phyloP scores from a whole-genome alignment of 257 asterid species.

The Lycium ferocissimum region DNA sequence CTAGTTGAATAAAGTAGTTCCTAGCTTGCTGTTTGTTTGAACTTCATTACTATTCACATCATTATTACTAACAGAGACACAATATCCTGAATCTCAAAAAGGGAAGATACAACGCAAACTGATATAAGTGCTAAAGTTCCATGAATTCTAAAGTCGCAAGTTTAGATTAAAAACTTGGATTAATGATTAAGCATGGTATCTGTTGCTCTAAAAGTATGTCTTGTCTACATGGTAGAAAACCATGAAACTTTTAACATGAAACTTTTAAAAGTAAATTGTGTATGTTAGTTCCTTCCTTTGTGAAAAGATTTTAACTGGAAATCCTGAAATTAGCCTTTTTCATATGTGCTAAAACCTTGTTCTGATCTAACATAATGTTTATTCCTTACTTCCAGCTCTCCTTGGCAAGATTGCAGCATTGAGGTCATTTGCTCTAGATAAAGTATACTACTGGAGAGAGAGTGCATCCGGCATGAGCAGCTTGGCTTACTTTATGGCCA shows the following conservation, averaged over 20 bases:
- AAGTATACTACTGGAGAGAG: slow-evolving; percentile 66
- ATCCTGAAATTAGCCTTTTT: slow-evolving; percentile 9
- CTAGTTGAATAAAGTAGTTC: not conserved
- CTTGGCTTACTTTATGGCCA: slow-evolving; percentile 68
- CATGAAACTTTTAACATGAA: not conserved
- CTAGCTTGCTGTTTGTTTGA: slow-evolving; percentile 12
- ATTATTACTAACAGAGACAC: not conserved
- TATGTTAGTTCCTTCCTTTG: not conserved
- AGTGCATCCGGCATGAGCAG: slow-evolving; percentile 82
- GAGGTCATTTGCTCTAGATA: slow-evolving; percentile 70
- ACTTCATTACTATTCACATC: not conserved
- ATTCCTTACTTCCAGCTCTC: slow-evolving; percentile 51
- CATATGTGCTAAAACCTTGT: not conserved
- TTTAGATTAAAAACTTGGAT: slow-evolving; percentile 20
- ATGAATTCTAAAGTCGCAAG: not conserved
- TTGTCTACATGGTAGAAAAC: not conserved
- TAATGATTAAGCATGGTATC: slow-evolving; percentile 8
- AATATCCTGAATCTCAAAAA: not conserved
- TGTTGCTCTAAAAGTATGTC: slow-evolving; percentile 15
- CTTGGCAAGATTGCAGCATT: slow-evolving; percentile 72
- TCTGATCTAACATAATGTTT: slow-evolving; percentile 18
- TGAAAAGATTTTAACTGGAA: not conserved
- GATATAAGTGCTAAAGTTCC: not conserved
- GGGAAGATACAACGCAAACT: not conserved
- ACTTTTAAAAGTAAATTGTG: not conserved